Base-by-base conservation (phyloP, 352 stramenopile genomes). In the Pythium plurisporium region DNA sequence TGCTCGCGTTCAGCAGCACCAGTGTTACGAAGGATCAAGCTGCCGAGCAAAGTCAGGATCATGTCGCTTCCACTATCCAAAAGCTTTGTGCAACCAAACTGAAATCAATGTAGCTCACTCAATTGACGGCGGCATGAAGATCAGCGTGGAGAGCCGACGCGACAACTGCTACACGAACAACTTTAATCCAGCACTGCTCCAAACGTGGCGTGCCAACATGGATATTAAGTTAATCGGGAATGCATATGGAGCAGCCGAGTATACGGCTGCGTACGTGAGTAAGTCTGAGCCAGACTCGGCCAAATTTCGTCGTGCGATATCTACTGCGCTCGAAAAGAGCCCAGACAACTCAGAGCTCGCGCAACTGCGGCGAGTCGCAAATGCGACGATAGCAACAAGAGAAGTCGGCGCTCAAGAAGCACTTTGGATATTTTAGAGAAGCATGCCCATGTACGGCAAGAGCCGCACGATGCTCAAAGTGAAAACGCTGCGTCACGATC, bases 121-220 rank as follows among this genome's bases (percentile, higher is more conserved):
- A 36, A 14, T 30, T 3, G 4, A 31, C 19, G 38, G 38, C 5
- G 6, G 3, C 1, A 30, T 59, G 12, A 6, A 30, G 19, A 42
- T 59, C 7, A 14, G 0, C n/a, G 26, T 59, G 3, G 29, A 52
- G 8, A 20, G 43, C 23, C 5, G 15, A n/a, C 30, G 52, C 20
- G 52, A 51, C 30, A 27, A 59, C 20, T 2, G 11, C 14, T 14
- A 12, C 2, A 59, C 31, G 3, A 59, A 59, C 41, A 59, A 59
- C 41, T 59, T 45, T 23, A 23, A 33, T 70, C 4, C 11, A 52
- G 0, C 27, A 20, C 34, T 27, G 52, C 41, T 59, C 0, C 2
- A 5, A 4, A n/a, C 15, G 3, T 70, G 62, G 61, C n/a, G 62
- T 4, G 62, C 62, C 17, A 70, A 73, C 23, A 73, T 70, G 61